Evolutionary conservation across 2,329 filamentous ascomycete genomes (phyloP), one percentile per base, ranked within the genome.

Genomic region (Penicillium italicum): DNA sequence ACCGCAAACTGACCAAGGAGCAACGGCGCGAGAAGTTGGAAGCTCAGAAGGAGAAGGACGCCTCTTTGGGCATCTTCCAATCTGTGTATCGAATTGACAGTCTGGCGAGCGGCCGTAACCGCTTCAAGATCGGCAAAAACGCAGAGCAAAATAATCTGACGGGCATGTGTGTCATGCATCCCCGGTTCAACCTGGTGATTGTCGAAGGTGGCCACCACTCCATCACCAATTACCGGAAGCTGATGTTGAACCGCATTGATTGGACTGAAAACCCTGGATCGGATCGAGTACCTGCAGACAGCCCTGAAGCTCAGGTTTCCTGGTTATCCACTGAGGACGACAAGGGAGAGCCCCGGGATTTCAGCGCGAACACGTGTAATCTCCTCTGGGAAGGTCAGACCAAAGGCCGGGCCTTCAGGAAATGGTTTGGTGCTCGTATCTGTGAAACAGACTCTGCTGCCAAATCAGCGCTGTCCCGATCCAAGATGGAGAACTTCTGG

Each of bases 401-500:
- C 70, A 94, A 93, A 72, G 79, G 82, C 31, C 82, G 90, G 47
- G 84, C 81, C 0, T 99, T 97, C 72, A 86, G 89, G 62, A 92
- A 91, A 69, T 97, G 93, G 90, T 82, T 88, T 3, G 91, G 87
- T 60, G 75, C 76, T 24, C 88, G 90, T 70, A 85, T 94, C n/a
- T 96, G 91, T 73, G 94, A 97, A 75, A 93, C 90, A 2, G 94
- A 99, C 71, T 83, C 86, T 11, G 89, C 95, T 69, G 94, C 93
- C 5, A 88, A 90, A 70, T 91, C 96, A 64, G 81, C 87, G 22
- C 75, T 99, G 59, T 77, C 85, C 12, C 83, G 91, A 63, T 85
- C 86, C 6, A 97, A 96, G 79, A 89, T 97, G 82, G 93, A 97
- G 66, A 96, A 88, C 66, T 93, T 99, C 69, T 99, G 94, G 94